Conservation (phyloP, 208 protist genomes). For the Crithidia fasciculata region DNA sequence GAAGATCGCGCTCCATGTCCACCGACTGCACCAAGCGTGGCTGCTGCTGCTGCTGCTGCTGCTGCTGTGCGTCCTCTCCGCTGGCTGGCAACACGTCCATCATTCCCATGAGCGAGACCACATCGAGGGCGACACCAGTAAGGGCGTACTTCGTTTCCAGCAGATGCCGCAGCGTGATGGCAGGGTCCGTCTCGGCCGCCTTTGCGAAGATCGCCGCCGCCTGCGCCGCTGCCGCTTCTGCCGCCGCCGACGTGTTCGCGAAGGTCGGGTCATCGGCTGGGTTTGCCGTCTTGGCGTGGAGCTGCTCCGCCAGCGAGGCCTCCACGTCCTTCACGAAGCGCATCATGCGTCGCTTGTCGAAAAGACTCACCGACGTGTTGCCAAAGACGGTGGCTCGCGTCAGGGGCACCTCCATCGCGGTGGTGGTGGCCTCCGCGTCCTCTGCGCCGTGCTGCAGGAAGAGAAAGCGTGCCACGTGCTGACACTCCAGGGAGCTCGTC, state of each 20-base stretch:
- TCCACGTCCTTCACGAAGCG: conserved; percentile 90
- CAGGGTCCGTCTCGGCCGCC: conserved; percentile 22
- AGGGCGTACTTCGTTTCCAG: conserved; percentile 61
- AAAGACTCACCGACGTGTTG: conserved; percentile 49
- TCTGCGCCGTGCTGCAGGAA: conserved; percentile 37
- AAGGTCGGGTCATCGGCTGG: conserved; percentile 47
- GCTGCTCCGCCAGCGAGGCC: conserved; percentile 67
- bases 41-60: neutral
- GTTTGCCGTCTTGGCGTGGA: conserved; percentile 71
- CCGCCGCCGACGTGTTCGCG: conserved; percentile 30
- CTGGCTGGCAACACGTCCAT: conserved; percentile 36
- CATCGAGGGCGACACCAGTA: conserved; percentile 44
- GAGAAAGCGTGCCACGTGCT: conserved; percentile 52
- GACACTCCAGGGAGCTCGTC: conserved; percentile 71
- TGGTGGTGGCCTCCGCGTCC: conserved; percentile 10
- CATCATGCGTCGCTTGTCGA: conserved; percentile 94
- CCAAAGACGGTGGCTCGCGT: conserved; percentile 85
- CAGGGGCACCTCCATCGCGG: conserved; percentile 66
- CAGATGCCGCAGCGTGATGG: conserved; percentile 45
- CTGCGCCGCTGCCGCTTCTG: conserved; percentile 23
- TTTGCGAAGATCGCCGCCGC: conserved; percentile 24
- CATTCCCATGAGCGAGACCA: conserved; percentile 69
- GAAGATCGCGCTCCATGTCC: conserved; percentile 56
- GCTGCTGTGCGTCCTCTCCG: neutral
- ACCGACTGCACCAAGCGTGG: conserved; percentile 43